Evolutionary conservation across 768 basidiomycete species (phyloP).

Genomic region (Phanerodontia chrysosporium): DNA sequence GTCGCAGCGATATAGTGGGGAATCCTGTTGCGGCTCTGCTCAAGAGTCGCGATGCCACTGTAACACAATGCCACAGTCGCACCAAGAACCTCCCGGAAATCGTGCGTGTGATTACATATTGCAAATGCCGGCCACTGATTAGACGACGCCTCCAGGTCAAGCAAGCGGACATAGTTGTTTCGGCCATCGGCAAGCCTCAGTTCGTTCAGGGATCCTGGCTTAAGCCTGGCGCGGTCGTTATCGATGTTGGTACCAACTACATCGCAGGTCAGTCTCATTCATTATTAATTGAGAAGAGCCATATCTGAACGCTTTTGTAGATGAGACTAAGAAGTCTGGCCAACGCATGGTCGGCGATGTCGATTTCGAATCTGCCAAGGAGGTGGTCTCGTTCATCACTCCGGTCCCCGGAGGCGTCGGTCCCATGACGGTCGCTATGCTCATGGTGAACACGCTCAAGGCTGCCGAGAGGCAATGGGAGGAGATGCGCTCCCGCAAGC

Average conservation of each 20-base stretch:
- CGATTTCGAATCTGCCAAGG: conserved; percentile 71
- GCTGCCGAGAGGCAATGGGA: conserved; percentile 84
- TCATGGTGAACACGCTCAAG: conserved; percentile 91
- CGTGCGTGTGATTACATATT: conserved; percentile 39
- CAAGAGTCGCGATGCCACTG: conserved; percentile 87
- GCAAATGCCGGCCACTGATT: background rate
- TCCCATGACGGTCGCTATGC: conserved; percentile 98
- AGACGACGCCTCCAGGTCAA: conserved; percentile 49
- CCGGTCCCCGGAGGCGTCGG: conserved; percentile 99
- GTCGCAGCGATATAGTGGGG: conserved; percentile 96
- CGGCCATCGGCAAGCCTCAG: conserved; percentile 92
- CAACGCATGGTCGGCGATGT: conserved; percentile 96
- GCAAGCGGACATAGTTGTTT: conserved; percentile 87
- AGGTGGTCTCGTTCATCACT: conserved; percentile 86
- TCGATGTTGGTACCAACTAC: conserved; percentile 98
- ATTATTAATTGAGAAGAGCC: too few relatives aligned
- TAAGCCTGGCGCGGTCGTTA: conserved; percentile 91
- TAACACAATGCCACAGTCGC: conserved; percentile 94
- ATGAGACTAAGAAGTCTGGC: conserved; percentile 89
- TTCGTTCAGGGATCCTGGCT: conserved; percentile 93
- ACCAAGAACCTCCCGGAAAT: conserved; percentile 79
- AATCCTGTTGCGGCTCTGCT: conserved; percentile 92
- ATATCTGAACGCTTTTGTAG: too few relatives aligned
- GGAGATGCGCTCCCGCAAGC: conserved; percentile 55
- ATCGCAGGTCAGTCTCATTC: conserved; percentile 61